Base-by-base conservation (phyloP, 2,329 filamentous ascomycete species). In the Camillea tinctor region DNA sequence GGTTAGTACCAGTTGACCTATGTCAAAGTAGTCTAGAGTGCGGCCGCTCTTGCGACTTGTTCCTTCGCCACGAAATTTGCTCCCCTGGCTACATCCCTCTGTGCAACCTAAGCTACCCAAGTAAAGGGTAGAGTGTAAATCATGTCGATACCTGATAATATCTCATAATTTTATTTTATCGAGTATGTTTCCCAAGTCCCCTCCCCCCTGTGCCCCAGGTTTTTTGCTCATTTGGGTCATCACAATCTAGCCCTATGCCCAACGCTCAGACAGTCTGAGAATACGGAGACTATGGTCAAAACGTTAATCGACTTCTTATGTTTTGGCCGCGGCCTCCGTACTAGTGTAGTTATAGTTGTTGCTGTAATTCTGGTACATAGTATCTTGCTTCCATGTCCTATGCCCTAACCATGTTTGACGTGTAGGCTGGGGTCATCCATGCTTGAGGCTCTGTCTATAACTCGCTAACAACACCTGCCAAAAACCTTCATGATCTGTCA, bases 401-500 rank as follows among this genome's bases (percentile, higher is more conserved):
- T 5, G 20, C 44, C 23, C 13, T 7, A 53, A 20, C 9, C 23
- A 24, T 23, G 22, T 23, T n/a, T 24, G 1, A 24, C 8, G 50
- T 44, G 4, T n/a, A 4, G 19, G 17, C 49, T 50, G 19, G 49
- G 49, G n/a, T 19, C 22, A 50, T 21, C 49, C 49, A 50, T 50
- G 49, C 19, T 23, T 50, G 49, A 50, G 49, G 49, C 49, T 50
- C 49, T 50, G 49, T 23, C n/a, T 21, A 50, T 50, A 44, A n/a
- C 36, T 44, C 13, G 50, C 61, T 64, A 64, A 57, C 53, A 36
- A 44, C 48, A 56, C 44, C 52, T 65, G 48, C 26, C 26, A 30
- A 26, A 56, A 59, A 55, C 49, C 62, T 50, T 59, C 60, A 61
- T 64, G 64, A 64, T 62, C 24, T 20, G 51, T 58, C 57, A 60